Percentiles rank a stretch among this genome's conserved stretches.
Evolutionary conservation across 1,284 basidiomycete species (phyloP).

Genomic region (Entoloma clypeatum): DNA sequence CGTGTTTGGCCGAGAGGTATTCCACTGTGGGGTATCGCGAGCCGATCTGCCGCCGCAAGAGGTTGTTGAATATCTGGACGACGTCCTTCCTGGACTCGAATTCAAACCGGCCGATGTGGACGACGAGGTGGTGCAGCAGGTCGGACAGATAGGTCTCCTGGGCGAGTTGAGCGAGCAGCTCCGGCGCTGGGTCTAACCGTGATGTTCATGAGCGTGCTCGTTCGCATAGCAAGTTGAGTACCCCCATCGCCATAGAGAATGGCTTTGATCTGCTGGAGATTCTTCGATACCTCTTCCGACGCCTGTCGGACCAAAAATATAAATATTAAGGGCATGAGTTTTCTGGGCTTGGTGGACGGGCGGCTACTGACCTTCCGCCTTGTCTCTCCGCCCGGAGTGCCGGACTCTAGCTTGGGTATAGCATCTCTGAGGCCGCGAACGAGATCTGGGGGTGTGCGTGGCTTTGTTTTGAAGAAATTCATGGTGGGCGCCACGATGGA

Average conservation of each 20-base stretch:
- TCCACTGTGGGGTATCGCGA: conserved; percentile 93
- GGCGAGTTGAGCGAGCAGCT: conserved; percentile 87
- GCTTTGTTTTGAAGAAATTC: conserved; percentile 96
- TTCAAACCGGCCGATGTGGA: conserved; percentile 84
- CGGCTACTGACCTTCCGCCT: conserved; percentile 65
- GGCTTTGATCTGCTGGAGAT: conserved; percentile 83
- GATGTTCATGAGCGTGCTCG: conserved; percentile 4
- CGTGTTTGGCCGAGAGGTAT: conserved; percentile 80
- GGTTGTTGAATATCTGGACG: conserved; percentile 93
- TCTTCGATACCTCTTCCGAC: conserved; percentile 85
- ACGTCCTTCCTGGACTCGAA: conserved; percentile 98
- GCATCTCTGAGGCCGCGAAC: conserved; percentile 78
- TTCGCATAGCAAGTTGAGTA: conserved; percentile 29
- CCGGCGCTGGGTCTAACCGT: conserved; percentile 70
- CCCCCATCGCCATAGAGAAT: conserved; percentile 87
- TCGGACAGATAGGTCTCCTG: conserved; percentile 95
- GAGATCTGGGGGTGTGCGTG: conserved; percentile 80
- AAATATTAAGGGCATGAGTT: no score
- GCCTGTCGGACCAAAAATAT: no score
- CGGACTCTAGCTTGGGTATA: conserved; percentile 71
- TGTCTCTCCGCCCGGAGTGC: conserved; percentile 70
- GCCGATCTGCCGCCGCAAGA: conserved; percentile 94
- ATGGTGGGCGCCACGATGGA: conserved; percentile 37
- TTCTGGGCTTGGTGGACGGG: no score
- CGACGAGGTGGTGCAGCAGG: conserved; percentile 78